Base-by-base conservation (phyloP, 768 basidiomycete genomes). In the Myochromella boudieri region DNA sequence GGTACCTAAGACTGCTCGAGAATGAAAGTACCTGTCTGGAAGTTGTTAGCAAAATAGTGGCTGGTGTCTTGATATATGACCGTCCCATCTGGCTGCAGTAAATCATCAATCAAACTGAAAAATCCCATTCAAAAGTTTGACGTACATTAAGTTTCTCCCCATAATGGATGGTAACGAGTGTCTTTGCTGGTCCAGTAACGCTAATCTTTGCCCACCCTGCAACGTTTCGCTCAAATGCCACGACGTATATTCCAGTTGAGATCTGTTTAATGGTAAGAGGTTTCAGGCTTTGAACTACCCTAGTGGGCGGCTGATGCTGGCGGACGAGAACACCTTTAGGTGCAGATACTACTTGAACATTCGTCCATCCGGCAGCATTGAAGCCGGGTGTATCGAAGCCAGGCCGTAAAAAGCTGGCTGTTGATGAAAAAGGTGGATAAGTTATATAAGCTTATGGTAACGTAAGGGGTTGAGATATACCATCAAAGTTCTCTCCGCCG, bases 401-500 rank as follows among this genome's bases (percentile, higher is more conserved):
- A 17, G 54, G 45, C 28, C 60, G 54, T 3, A 51, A 42, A 33
- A 50, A 62, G 48, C 62, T 59, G 12, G 59, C 62, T 65, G 38
- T 10, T 36, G 14, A 37, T 26, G 6, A 12, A 21, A 8, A 6
- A 34, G n/a, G 33, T 7, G 14, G n/a, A 20, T 12, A 38, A 28
- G n/a, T n/a, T 5, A 48, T 15, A 17, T 10, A 42, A 18, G 14
- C 40, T 27, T 10, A 20, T 15, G 2, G 4, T 27, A n/a, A 34
- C 1, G n/a, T 11, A 14, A 28, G 17, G 6, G 3, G 12, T 17
- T 44, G 14, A 26, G 4, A 47, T 56, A 8, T 46, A 65, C 64
- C 64, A 50, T 65, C 57, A 36, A 49, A 63, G 32, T 63, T 65
- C 49, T 65, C 63, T 21, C 63, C 63, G 9, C 63, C 63, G 37